A percentile compares a stretch with the other conserved stretches of the same genome.
These are phyloP conservation scores for Chlorella variabilis DNA, from an alignment of 163 green algal species.

Conservation along the genomic window DNA sequence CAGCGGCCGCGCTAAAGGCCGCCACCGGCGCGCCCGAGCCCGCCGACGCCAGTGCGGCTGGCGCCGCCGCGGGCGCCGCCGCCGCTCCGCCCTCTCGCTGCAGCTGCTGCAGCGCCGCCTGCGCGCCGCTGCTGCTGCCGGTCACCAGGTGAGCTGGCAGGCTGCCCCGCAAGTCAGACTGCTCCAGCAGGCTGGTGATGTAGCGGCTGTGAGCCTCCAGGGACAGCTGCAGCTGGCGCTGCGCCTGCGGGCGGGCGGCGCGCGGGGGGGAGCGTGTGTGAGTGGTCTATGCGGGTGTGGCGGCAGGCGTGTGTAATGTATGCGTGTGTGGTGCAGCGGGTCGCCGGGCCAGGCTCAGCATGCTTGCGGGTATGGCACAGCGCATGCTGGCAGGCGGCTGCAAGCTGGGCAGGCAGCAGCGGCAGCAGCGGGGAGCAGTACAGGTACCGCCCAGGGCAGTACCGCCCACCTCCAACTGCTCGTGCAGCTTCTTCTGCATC, in stretches of 20 bases:
- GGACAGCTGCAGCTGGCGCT: constrained; percentile 85
- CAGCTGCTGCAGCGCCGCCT: neutral
- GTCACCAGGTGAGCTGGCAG: neutral
- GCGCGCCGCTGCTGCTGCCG: constrained; percentile 5
- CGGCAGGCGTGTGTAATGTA: neutral
- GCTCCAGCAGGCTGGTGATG: constrained; percentile 78
- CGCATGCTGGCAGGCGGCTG: too few relatives aligned
- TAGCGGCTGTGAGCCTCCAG: constrained; percentile 86
- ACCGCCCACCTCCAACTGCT: constrained; percentile 81
- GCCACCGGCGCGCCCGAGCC: neutral
- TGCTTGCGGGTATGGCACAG: too few relatives aligned
- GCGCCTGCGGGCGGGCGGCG: constrained; percentile 47
- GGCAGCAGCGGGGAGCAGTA: too few relatives aligned
- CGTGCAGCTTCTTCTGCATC: constrained; percentile 87
- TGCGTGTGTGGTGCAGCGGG: neutral
- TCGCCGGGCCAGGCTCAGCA: too few relatives aligned
- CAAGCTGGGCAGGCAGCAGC: too few relatives aligned
- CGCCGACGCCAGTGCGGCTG: neutral
- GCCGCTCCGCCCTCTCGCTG: neutral
- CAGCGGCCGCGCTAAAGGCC: neutral
- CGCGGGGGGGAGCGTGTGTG: neutral
- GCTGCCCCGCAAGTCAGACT: constrained; percentile 4
- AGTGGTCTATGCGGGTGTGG: too few relatives aligned
- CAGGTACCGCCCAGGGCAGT: too few relatives aligned
- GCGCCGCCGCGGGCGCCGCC: neutral